These are phyloP conservation scores for Neonectria coccinea DNA, from an alignment of 2,329 filamentous ascomycete species.

Conservation along the genomic window DNA sequence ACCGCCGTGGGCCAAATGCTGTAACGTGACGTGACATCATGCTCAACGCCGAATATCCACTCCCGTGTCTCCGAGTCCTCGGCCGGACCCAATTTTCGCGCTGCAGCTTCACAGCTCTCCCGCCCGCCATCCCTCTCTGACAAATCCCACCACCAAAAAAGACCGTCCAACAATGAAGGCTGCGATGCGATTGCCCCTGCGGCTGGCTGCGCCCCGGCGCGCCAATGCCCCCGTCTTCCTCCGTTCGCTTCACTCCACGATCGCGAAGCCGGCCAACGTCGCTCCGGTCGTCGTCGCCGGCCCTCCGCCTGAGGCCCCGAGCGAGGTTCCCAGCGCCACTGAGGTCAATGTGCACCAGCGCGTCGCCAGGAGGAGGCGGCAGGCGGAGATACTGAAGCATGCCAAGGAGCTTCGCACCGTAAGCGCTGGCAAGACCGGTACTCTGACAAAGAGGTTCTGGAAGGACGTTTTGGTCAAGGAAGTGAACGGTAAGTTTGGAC, in stretches of 20 bases:
- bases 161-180: conserved; percentile 56
- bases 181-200: conserved; percentile 54
- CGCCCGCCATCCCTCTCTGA: conserved; percentile 22
- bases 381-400: conserved; percentile 66
- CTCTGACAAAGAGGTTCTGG: conserved; percentile 84
- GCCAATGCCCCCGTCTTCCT: conserved; percentile 31
- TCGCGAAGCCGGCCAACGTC: conserved; percentile 58
- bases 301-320: conserved; percentile 68
- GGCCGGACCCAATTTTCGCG: conserved; percentile 41
- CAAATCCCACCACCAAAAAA: conserved; percentile 17
- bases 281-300: conserved; percentile 67
- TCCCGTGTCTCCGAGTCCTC: conserved; percentile 12
- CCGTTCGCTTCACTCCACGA: conserved; percentile 50
- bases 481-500: conserved; percentile 65
- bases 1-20: conserved; percentile 12
- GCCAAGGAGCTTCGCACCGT: conserved; percentile 61
- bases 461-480: conserved; percentile 80
- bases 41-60: conserved; percentile 34
- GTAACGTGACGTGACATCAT: conserved; percentile 38
- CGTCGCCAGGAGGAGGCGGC: conserved; percentile 63
- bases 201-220: conserved; percentile 46
- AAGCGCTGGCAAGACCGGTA: conserved; percentile 53
- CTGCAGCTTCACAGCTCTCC: conserved; percentile 19
- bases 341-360: conserved; percentile 55
- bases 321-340: conserved; percentile 58